Conservation (phyloP, 352 stramenopile species). For the Phytophthora boehmeriae region DNA sequence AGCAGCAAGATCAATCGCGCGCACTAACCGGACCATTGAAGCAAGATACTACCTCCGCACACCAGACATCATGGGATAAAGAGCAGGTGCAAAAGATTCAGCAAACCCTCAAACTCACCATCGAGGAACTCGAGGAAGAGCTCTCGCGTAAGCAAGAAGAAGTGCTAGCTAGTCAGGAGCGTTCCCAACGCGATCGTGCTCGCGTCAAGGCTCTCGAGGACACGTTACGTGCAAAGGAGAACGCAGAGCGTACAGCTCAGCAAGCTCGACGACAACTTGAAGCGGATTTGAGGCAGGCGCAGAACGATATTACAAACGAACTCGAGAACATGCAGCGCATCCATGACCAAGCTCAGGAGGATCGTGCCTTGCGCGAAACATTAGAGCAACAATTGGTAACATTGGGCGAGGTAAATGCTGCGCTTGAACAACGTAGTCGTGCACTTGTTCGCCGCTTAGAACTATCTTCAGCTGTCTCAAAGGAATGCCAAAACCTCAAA, state of each 20-base stretch:
- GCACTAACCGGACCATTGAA: conserved; percentile 4
- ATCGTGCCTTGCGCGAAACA: conserved; percentile 52
- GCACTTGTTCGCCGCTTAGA: conserved; percentile 72
- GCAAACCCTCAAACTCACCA: conserved; percentile 67
- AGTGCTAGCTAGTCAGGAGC: conserved; percentile 48
- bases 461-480: conserved; percentile 43
- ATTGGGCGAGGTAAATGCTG: conserved; percentile 77
- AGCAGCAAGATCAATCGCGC: conserved; percentile 12
- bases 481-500: conserved; percentile 72
- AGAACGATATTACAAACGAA: conserved; percentile 59
- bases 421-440: conserved; percentile 72
- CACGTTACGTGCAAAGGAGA: conserved; percentile 50
- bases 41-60: conserved; percentile 11
- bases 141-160: conserved; percentile 71
- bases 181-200: conserved; percentile 54
- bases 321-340: conserved; percentile 52
- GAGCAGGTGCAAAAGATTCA: conserved; percentile 79
- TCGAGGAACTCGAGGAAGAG: conserved; percentile 84
- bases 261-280: conserved; percentile 53
- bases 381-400: conserved; percentile 73
- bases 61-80: conserved; percentile 63
- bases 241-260: conserved; percentile 35
- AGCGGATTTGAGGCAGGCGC: conserved; percentile 56
- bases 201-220: conserved; percentile 64
- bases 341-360: conserved; percentile 56